Evolutionary conservation across 192 early-diverging fungal genomes (phyloP), one percentile per base, ranked within the genome.

Genomic region (Entrophospora sp.): DNA sequence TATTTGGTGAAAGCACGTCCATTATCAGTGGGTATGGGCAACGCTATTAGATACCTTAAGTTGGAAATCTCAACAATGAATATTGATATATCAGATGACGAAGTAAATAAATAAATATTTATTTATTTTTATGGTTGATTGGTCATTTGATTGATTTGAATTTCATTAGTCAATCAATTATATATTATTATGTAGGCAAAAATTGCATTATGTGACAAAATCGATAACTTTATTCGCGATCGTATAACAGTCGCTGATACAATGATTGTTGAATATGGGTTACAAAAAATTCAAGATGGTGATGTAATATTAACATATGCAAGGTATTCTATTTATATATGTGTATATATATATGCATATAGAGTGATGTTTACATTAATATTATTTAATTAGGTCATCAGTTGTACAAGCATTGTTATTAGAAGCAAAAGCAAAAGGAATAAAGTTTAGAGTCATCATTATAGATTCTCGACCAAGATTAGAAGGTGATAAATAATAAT

Each of bases 11-110:
- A 85, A 46, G 86, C 85, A 53, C 86, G 96, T 27, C 82, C 87
- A 5, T 84, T 97, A 81, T 89, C 91, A n/a, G 84, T 92, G 30
- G 89, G 89, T 71, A 97, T 99, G 94, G 87, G 89, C 64, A 92
- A 88, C 22, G 91, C 91, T 22, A 94, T 97, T 61, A 82, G 93
- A 38, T 87, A 84, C 63, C 72, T 99, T 37, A 97, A 97, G 76
- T 81, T 83, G 68, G 88, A 93, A 71, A 91, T 97, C 70, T 75
- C 85, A 5, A 80, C 84, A 58, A 74, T 87, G n/a, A 81, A 87
- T 61, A 75, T 87, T 43, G 89, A 91, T 32, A 73, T 90, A n/a
- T 76, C 89, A 1, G 96, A 97, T 69, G 86, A 87, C 58, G 87
- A 91, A 60, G 94, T 92, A 89, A 7, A 60, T 14, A 81, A 82